A percentile compares a stretch with the other conserved stretches of the same genome.
These are phyloP conservation scores for Naganishia albida DNA, from an alignment of 1,284 basidiomycete genomes.

Conservation along the genomic window DNA sequence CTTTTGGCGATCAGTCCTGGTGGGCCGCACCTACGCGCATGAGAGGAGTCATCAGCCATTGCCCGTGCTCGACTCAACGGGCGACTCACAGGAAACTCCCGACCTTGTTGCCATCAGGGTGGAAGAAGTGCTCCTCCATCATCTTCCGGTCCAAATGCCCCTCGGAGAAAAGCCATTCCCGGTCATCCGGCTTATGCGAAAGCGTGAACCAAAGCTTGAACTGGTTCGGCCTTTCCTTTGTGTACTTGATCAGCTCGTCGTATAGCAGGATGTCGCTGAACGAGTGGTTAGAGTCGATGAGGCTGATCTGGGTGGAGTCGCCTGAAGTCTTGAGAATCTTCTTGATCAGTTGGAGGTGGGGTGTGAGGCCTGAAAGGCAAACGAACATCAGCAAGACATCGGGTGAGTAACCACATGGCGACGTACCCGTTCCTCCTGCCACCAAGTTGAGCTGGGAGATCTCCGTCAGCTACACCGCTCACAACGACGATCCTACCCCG, in stretches of 20 bases:
- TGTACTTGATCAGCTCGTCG: slow-evolving; percentile 43
- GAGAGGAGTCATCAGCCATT: not conserved
- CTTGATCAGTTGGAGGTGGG: slow-evolving; percentile 53
- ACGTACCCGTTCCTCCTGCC: slow-evolving; percentile 43
- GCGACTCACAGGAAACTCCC: slow-evolving; percentile 36
- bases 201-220: slow-evolving; percentile 36
- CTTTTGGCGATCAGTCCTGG: slow-evolving; percentile 33
- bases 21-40: slow-evolving; percentile 19
- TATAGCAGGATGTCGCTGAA: slow-evolving; percentile 51
- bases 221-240: slow-evolving; percentile 28
- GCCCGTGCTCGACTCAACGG: not conserved
- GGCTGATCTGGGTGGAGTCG: slow-evolving; percentile 51
- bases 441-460: slow-evolving; percentile 37
- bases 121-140: slow-evolving; percentile 35
- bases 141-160: slow-evolving; percentile 35
- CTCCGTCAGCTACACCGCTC: not conserved
- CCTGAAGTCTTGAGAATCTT: slow-evolving; percentile 40
- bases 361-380: slow-evolving; percentile 45
- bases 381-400: not conserved
- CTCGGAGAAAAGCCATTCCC: slow-evolving; percentile 33
- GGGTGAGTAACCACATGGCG: not conserved
- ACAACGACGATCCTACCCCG: not conserved
- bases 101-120: slow-evolving; percentile 30
- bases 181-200: slow-evolving; percentile 26
- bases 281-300: slow-evolving; percentile 50